These are phyloP conservation scores for Fraxinus anomala DNA, from an alignment of 257 asterid genomes.

Conservation along the genomic window DNA sequence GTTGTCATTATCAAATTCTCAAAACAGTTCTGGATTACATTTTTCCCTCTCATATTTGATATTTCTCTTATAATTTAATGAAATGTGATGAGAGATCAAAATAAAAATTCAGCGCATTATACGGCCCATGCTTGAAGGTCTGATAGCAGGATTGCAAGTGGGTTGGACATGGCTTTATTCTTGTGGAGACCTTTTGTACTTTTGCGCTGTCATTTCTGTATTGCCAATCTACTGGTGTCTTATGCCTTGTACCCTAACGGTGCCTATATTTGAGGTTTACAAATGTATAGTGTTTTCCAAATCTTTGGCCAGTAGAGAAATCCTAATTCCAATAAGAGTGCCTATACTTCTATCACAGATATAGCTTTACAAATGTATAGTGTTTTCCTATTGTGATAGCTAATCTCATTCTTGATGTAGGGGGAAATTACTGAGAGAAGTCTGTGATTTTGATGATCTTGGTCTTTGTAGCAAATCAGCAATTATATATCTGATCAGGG, in stretches of 20 bases:
- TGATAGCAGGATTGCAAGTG: background rate
- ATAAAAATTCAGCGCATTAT: background rate
- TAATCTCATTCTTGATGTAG: background rate
- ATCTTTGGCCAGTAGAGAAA: background rate
- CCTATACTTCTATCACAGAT: too few relatives aligned
- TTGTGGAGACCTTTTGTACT: background rate
- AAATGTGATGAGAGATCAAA: background rate
- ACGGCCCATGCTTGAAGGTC: background rate
- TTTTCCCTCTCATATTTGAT: background rate
- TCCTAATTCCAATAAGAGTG: too few relatives aligned
- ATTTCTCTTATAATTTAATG: background rate
- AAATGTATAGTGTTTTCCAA: too few relatives aligned
- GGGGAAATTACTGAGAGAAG: slow-evolving; percentile 6
- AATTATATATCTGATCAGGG: slow-evolving; percentile 3
- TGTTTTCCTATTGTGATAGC: background rate
- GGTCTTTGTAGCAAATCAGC: background rate
- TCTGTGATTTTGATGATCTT: background rate
- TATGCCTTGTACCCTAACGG: background rate
- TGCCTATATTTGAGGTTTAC: background rate
- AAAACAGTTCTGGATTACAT: background rate
- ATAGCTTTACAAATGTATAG: too few relatives aligned
- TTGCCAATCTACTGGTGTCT: background rate
- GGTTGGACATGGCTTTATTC: background rate
- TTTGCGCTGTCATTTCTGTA: background rate
- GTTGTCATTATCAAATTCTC: background rate